Conservation (phyloP, 495 filamentous ascomycete genomes). For the Podospora bellae-mahoneyi region DNA sequence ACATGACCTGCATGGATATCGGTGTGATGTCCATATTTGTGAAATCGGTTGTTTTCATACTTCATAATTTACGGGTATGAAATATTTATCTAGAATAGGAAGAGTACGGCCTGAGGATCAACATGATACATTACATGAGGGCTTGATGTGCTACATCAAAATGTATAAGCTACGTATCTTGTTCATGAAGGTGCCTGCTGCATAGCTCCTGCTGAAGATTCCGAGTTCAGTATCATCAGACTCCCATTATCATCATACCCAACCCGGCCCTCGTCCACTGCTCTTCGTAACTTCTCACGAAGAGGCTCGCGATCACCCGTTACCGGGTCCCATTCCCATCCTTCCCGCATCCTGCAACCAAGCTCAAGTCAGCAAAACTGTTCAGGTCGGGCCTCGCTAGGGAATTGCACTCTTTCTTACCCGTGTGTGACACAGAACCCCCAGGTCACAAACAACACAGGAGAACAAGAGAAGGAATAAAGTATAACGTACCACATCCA, state of each 20-base stretch:
- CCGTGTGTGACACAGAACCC: not conserved
- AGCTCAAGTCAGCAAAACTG: conserved; percentile 7
- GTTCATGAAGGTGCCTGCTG: not conserved
- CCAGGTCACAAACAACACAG: not conserved
- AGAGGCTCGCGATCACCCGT: conserved; percentile 63
- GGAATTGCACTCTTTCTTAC: not conserved
- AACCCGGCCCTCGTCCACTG: conserved; percentile 58
- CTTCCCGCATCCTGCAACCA: conserved; percentile 54
- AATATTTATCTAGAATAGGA: too few relatives aligned
- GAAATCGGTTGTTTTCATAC: too few relatives aligned
- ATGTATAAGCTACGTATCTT: not conserved
- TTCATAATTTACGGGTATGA: too few relatives aligned
- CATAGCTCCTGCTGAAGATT: not conserved
- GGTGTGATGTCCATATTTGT: too few relatives aligned
- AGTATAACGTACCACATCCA: conserved; percentile 74
- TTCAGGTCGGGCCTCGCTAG: not conserved
- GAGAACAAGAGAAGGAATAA: not conserved
- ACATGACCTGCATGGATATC: not conserved
- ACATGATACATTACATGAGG: too few relatives aligned
- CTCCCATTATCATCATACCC: conserved; percentile 58
- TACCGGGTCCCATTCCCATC: conserved; percentile 72
- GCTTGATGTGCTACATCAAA: too few relatives aligned
- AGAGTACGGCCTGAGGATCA: too few relatives aligned
- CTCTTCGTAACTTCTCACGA: conserved; percentile 51
- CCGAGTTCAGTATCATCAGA: conserved; percentile 35